phyloP scores from a whole-genome alignment of 2,329 filamentous ascomycete genomes.

The Metarhizium brunneum region DNA sequence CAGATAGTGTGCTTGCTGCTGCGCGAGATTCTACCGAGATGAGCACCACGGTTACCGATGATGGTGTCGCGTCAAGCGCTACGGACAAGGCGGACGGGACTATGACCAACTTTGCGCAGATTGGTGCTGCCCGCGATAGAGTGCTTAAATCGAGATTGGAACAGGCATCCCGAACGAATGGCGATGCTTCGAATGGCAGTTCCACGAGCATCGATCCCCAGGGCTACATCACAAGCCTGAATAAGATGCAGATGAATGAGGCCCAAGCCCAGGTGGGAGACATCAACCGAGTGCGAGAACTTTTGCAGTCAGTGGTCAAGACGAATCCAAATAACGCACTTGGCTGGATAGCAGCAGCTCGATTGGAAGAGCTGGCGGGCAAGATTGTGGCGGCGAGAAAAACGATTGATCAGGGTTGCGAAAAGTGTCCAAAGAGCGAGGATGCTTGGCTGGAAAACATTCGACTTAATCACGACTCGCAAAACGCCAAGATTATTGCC shows the following conservation, averaged over 20 bases:
- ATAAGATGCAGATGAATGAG: constrained; percentile 70
- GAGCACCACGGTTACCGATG: constrained; percentile 80
- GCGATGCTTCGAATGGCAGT: constrained; percentile 62
- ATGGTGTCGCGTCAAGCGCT: constrained; percentile 42
- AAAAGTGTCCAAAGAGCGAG: constrained; percentile 86
- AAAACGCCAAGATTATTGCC: constrained; percentile 93
- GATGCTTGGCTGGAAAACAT: constrained; percentile 97
- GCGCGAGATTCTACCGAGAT: constrained; percentile 74
- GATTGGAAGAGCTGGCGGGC: constrained; percentile 85
- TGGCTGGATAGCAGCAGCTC: constrained; percentile 90
- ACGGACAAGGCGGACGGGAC: constrained; percentile 62
- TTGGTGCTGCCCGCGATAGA: constrained; percentile 91
- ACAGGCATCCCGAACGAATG: constrained; percentile 66
- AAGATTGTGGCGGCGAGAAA: constrained; percentile 84
- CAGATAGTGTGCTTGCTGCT: constrained; percentile 86
- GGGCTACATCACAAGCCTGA: constrained; percentile 88
- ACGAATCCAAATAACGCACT: constrained; percentile 92
- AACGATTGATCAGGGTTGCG: constrained; percentile 79
- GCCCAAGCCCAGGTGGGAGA: constrained; percentile 83
- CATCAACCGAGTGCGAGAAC: constrained; percentile 82
- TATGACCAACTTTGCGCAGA: constrained; percentile 96
- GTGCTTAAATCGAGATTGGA: constrained; percentile 91
- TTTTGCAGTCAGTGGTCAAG: constrained; percentile 94
- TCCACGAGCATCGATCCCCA: constrained; percentile 89
- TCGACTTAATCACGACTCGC: constrained; percentile 70